Base-by-base conservation (phyloP, 345 rosid genomes). In the Citrus australasica region DNA sequence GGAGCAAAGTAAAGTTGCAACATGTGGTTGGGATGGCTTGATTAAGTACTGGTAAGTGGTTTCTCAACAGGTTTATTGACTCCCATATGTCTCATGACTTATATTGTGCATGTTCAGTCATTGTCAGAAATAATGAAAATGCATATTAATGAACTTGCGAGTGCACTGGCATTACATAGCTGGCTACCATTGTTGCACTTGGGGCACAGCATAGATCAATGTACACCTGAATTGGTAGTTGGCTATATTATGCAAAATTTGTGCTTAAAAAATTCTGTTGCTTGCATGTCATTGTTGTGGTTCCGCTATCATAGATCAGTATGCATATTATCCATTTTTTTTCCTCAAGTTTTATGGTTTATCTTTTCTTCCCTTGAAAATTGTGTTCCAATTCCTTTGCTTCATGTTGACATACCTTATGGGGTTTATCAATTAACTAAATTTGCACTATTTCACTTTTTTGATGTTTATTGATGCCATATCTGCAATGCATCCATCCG, bases 21-120 rank as follows among this genome's bases (percentile, higher is more conserved):
- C 99, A 25, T 96, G 99, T 86, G 93, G 99, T 76, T 96, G 99
- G 99, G 99, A 96, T 74, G 99, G 99, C 83, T 85, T 94, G 83
- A 96, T 96, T 73, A 94, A 96, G 87, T 96, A 96, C 86, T 96
- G 98, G 98, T 96, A 74, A 80, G 97, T 81, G 55, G 69, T 79
- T 46, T 83, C 56, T 71, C 77, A 17, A 66, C 17, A 33, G 63
- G 21, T 30, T 22, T 70, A 27, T 48, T 13, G 53, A 48, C 61
- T 70, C 38, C 25, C 30, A 55, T 73, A n/a, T 60, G 48, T 58
- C 37, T 24, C 16, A 5, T 73, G 55, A 25, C 58, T 25, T 33
- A 40, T 16, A 4, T 66, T 21, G 1, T 40, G 30, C 40, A 3
- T 73, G 17, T 38, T 32, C 62, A 59, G 67, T 59, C n/a, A 60